Percentiles rank a stretch among this genome's conserved stretches.
These are phyloP conservation scores for Fusarium sororula DNA, from an alignment of 2,329 filamentous ascomycete species.

Conservation along the genomic window DNA sequence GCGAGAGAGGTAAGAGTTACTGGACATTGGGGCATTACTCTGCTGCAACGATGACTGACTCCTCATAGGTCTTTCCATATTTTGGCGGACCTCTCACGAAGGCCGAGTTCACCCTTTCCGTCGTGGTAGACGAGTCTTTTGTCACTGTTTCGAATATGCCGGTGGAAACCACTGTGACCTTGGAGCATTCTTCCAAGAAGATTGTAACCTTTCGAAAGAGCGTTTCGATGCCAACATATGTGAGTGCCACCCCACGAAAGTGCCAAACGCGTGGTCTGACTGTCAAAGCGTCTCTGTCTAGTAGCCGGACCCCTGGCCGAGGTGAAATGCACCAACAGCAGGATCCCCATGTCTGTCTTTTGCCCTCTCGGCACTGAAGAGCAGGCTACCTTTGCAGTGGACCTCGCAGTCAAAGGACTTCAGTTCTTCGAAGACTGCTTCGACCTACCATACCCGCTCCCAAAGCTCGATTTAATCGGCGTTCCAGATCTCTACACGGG, in stretches of 20 bases:
- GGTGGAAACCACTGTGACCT: accelerated
- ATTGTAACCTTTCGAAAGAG: neutral
- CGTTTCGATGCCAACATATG: accelerated
- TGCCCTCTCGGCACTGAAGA: neutral
- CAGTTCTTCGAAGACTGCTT: neutral
- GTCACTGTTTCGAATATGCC: neutral
- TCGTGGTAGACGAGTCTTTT: neutral
- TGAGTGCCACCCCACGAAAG: neutral
- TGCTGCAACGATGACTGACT: neutral
- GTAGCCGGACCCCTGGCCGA: neutral
- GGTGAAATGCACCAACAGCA: neutral
- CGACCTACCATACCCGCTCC: neutral
- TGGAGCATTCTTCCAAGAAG: accelerated
- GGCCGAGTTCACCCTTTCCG: neutral
- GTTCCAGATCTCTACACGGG: accelerated
- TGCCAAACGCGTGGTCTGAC: accelerated
- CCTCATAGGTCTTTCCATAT: neutral
- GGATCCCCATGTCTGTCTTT: neutral
- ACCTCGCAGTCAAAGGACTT: accelerated
- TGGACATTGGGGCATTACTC: no score
- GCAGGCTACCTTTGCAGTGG: neutral
- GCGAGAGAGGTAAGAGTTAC: neutral
- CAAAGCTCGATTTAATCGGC: neutral
- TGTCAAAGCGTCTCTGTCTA: neutral
- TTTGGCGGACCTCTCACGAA: accelerated